A percentile compares a stretch with the other conserved stretches of the same genome.
phyloP scores from a whole-genome alignment of 2,329 filamentous ascomycete species.

The Whalleya microplaca region DNA sequence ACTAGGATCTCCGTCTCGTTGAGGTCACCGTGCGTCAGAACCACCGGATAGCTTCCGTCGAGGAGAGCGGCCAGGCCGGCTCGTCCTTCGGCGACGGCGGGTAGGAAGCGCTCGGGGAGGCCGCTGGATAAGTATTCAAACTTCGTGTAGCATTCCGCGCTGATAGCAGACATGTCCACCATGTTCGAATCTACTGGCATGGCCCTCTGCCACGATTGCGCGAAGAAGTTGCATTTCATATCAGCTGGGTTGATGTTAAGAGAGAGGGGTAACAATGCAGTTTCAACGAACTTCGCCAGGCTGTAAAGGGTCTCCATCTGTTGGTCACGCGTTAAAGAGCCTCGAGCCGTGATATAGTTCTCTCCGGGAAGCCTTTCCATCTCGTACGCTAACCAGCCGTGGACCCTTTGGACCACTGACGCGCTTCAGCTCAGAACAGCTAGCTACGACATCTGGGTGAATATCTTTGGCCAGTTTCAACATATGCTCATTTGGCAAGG shows the following conservation, averaged over 20 bases:
- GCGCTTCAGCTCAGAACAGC: slow-evolving; percentile 3
- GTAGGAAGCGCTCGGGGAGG: slow-evolving; percentile 7
- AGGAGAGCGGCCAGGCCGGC: slow-evolving; percentile 5
- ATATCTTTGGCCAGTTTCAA: slow-evolving; percentile 2
- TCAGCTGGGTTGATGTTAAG: neutral
- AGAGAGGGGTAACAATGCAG: too few relatives aligned
- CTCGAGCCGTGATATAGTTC: slow-evolving; percentile 5
- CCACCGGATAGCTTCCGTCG: slow-evolving; percentile 1
- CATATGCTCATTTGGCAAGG: neutral
- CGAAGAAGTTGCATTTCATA: slow-evolving; percentile 8
- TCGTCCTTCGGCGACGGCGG: slow-evolving; percentile 1
- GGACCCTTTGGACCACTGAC: slow-evolving; percentile 5
- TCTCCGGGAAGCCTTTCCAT: slow-evolving; percentile 8
- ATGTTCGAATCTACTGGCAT: too few relatives aligned
- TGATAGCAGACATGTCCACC: neutral
- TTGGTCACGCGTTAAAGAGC: neutral
- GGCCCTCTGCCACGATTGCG: slow-evolving; percentile 9
- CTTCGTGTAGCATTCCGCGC: slow-evolving; percentile 1
- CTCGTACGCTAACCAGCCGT: neutral
- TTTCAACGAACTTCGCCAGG: slow-evolving; percentile 5
- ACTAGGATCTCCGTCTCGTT: slow-evolving; percentile 21
- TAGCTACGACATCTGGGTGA: slow-evolving; percentile 3
- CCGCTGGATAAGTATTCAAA: neutral
- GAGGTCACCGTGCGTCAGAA: slow-evolving; percentile 16
- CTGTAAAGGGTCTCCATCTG: slow-evolving; percentile 5